Evolutionary conservation across 2,329 filamentous ascomycete species (phyloP).

Genomic region (Plenodomus lindquistii): DNA sequence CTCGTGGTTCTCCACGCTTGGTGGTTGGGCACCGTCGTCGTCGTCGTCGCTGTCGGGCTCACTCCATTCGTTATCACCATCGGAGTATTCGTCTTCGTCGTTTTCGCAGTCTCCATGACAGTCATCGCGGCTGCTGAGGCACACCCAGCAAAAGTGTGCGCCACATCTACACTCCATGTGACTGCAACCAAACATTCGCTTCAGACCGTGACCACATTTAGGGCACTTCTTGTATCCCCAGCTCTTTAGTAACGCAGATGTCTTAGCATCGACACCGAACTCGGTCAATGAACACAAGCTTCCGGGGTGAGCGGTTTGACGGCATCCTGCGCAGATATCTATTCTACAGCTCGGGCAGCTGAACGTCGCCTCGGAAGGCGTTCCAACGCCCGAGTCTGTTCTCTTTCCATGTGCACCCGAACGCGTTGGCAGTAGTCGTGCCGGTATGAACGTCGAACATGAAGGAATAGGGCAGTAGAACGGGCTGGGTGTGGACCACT

Average conservation of each 20-base stretch:
- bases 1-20: background rate
- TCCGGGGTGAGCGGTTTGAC: slow-evolving; percentile 45
- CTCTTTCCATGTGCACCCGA: slow-evolving; percentile 22
- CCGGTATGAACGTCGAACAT: slow-evolving; percentile 55
- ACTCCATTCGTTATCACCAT: slow-evolving; percentile 28
- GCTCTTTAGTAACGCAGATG: slow-evolving; percentile 42
- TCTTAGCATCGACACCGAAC: slow-evolving; percentile 43
- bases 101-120: slow-evolving; percentile 32
- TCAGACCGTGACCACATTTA: slow-evolving; percentile 53
- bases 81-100: slow-evolving; percentile 28
- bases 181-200: slow-evolving; percentile 54
- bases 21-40: background rate
- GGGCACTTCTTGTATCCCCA: slow-evolving; percentile 57
- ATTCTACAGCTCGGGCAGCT: slow-evolving; percentile 51
- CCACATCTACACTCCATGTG: slow-evolving; percentile 56
- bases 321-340: slow-evolving; percentile 51
- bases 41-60: slow-evolving; percentile 29
- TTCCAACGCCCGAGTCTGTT: slow-evolving; percentile 30
- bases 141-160: slow-evolving; percentile 56
- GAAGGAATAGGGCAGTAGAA: slow-evolving; percentile 54
- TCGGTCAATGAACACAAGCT: slow-evolving; percentile 41
- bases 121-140: slow-evolving; percentile 38
- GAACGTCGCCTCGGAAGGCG: slow-evolving; percentile 31
- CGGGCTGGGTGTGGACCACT: slow-evolving; percentile 51
- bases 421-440: slow-evolving; percentile 22